Evolutionary conservation across 805 yeast species (phyloP).

Genomic region (Wickerhamiella slavikovae): DNA sequence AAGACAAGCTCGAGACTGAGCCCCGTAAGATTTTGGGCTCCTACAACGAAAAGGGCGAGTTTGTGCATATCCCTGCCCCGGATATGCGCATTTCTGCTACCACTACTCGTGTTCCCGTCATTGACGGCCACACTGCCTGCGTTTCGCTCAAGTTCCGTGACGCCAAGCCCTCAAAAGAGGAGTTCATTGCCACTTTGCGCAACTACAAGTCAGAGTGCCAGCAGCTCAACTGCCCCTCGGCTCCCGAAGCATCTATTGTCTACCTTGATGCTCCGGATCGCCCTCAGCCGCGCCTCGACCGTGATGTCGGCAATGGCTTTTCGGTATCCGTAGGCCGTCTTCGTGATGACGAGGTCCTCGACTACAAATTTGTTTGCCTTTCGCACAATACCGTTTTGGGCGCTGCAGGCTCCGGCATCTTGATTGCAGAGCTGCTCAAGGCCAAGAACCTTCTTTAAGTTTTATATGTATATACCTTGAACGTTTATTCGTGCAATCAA

Average conservation of each 20-base stretch:
- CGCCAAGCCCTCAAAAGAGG: conserved; percentile 71
- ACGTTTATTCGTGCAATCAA: too few relatives aligned
- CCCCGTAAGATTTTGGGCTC: conserved; percentile 79
- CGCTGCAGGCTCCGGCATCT: conserved; percentile 95
- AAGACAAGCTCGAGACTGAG: conserved; percentile 97
- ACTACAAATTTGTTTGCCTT: conserved; percentile 88
- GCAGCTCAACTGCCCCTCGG: conserved; percentile 64
- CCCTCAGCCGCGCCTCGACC: conserved; percentile 95
- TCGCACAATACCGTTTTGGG: conserved; percentile 96
- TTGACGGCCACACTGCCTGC: conserved; percentile 96
- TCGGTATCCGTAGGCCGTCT: conserved; percentile 92
- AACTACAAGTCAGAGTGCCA: conserved; percentile 72
- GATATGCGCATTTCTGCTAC: conserved; percentile 83
- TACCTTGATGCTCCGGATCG: conserved; percentile 80
- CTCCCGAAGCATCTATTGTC: conserved; percentile 82
- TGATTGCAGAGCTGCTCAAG: conserved; percentile 76
- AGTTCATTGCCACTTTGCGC: conserved; percentile 46
- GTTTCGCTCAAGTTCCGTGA: conserved; percentile 65
- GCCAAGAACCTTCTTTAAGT: conserved; percentile 58
- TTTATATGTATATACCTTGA: too few relatives aligned
- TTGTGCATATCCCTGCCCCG: conserved; percentile 21
- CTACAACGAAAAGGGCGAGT: conserved; percentile 21
- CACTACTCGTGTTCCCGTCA: conserved; percentile 90
- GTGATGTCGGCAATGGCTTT: conserved; percentile 85
- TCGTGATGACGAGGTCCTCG: conserved; percentile 83